phyloP scores from a whole-genome alignment of 1,284 basidiomycete genomes.

The Apiotrichum domesticum region DNA sequence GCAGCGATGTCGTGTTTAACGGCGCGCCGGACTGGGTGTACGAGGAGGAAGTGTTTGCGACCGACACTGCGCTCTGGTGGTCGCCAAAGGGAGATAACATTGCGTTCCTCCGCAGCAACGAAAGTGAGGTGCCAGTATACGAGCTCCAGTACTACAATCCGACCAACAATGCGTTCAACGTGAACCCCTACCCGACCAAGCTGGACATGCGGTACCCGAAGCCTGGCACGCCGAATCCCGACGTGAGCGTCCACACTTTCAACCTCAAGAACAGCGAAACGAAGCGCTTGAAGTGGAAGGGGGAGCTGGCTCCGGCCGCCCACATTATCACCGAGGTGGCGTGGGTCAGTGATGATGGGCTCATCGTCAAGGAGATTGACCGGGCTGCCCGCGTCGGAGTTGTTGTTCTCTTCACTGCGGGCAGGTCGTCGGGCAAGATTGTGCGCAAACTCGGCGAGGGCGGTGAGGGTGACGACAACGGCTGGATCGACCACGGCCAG shows the following conservation, averaged over 20 bases:
- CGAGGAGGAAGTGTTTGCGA: constrained; percentile 80
- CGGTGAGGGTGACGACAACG: constrained; percentile 79
- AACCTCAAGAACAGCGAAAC: constrained; percentile 54
- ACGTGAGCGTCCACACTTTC: constrained; percentile 78
- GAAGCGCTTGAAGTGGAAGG: constrained; percentile 61
- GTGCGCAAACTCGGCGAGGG: constrained; percentile 68
- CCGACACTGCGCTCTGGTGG: constrained; percentile 82
- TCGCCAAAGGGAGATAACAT: constrained; percentile 72
- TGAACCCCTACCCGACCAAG: constrained; percentile 71
- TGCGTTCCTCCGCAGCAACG: constrained; percentile 82
- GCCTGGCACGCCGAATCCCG: constrained; percentile 84
- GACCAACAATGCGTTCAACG: constrained; percentile 58
- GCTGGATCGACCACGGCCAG: constrained; percentile 73
- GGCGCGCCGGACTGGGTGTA: constrained; percentile 97
- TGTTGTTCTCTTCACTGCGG: constrained; percentile 65
- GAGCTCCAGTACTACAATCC: constrained; percentile 88
- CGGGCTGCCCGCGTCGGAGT: constrained; percentile 70
- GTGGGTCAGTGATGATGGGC: constrained; percentile 71
- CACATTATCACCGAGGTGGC: constrained; percentile 74
- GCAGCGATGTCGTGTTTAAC: constrained; percentile 79
- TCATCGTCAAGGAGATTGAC: constrained; percentile 82
- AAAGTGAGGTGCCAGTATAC: constrained; percentile 79
- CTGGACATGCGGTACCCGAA: constrained; percentile 62
- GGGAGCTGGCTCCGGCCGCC: constrained; percentile 56
- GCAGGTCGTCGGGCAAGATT: constrained; percentile 51